A percentile compares a stretch with the other conserved stretches of the same genome.
phyloP scores from a whole-genome alignment of 2,329 filamentous ascomycete genomes.

The Diplodia sapinea region DNA sequence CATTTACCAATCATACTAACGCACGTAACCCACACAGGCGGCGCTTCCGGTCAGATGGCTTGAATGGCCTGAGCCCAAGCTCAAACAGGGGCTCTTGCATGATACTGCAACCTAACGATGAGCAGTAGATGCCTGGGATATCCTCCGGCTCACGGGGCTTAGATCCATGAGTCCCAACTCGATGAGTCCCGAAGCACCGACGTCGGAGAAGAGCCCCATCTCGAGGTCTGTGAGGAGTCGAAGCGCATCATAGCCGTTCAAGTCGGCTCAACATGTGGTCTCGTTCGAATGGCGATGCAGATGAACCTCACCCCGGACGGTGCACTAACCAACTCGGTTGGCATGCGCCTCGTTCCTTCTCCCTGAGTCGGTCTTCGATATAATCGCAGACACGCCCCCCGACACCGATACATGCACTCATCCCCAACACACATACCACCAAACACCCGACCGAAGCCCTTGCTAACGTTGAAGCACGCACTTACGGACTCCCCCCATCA shows the following conservation, averaged over 20 bases:
- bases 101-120: not conserved
- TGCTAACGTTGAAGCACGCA: conserved; percentile 29
- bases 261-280: not conserved
- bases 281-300: conserved; percentile 3
- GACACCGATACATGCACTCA: conserved; percentile 21
- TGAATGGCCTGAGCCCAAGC: conserved; percentile 18
- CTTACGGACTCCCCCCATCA: conserved; percentile 26
- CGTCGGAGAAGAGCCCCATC: not conserved
- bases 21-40: conserved; percentile 1
- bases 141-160: not conserved
- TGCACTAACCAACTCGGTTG: not conserved
- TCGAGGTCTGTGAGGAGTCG: conserved; percentile 7
- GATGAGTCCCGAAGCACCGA: not conserved
- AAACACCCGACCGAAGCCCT: conserved; percentile 24
- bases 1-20: not conserved
- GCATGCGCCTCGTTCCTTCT: conserved; percentile 1
- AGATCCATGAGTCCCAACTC: not conserved
- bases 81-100: not conserved
- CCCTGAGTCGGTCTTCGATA: conserved; percentile 9
- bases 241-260: conserved; percentile 8
- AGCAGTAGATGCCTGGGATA: not conserved
- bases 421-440: conserved; percentile 27
- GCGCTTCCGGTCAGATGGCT: conserved; percentile 32
- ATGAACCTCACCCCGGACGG: not conserved
- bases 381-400: conserved; percentile 22